Conservation (phyloP, 257 asterid species). For the Capsicum baccatum region DNA sequence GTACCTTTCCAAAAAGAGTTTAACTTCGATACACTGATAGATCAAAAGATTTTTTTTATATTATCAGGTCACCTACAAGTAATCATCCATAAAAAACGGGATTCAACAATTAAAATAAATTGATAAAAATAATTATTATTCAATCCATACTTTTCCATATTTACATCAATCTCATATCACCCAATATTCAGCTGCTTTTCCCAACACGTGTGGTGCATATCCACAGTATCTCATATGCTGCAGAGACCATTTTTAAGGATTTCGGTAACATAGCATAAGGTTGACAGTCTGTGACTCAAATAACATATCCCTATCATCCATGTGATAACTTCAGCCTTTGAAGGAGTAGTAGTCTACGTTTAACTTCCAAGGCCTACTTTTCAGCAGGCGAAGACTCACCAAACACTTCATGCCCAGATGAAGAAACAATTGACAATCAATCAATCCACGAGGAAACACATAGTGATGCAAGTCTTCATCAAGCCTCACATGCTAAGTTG, state of each 20-base stretch:
- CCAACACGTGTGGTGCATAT: neutral
- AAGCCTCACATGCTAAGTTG: no score
- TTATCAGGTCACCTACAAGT: neutral
- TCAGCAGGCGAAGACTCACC: no score
- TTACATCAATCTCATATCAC: neutral
- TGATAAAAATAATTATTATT: neutral
- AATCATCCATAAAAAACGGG: neutral
- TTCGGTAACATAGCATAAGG: neutral
- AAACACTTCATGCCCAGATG: no score
- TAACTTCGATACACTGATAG: neutral
- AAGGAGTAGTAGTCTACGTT: neutral
- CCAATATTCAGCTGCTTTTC: neutral
- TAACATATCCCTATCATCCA: neutral
- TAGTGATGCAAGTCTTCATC: no score
- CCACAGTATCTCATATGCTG: neutral
- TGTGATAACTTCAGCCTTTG: constrained; percentile 7
- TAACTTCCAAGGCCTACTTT: neutral
- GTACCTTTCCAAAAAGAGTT: neutral
- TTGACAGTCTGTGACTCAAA: neutral
- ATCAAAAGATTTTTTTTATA: neutral
- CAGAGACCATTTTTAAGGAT: neutral
- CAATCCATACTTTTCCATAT: neutral
- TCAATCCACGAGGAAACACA: no score
- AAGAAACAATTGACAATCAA: no score
- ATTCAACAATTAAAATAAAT: neutral